These are phyloP conservation scores for Gossypium longicalyx DNA, from an alignment of 345 rosid genomes.

Conservation along the genomic window DNA sequence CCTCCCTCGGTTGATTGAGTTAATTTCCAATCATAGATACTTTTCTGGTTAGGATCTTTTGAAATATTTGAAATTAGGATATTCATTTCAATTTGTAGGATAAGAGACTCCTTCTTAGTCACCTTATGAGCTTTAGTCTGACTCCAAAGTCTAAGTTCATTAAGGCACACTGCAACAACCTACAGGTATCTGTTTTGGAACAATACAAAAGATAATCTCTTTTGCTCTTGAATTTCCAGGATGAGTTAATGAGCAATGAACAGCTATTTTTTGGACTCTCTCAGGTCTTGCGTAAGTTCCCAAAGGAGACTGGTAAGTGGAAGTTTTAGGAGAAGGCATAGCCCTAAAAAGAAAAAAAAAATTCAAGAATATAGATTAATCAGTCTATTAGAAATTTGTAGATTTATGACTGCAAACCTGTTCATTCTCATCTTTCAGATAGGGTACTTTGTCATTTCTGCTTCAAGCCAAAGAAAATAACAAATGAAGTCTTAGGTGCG, in stretches of 20 bases:
- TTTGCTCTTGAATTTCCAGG: slow-evolving; percentile 46
- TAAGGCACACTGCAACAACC: background rate
- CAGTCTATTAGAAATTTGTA: slow-evolving; percentile 15
- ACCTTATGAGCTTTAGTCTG: background rate
- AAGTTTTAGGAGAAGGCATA: slow-evolving; percentile 1
- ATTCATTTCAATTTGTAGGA: background rate
- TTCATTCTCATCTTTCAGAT: slow-evolving; percentile 47
- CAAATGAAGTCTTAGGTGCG: slow-evolving; percentile 52
- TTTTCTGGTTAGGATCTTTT: background rate
- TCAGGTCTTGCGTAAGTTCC: slow-evolving; percentile 91
- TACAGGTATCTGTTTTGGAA: slow-evolving; percentile 14
- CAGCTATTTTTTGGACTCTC: slow-evolving; percentile 94
- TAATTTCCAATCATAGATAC: background rate
- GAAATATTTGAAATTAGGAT: background rate
- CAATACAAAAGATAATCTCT: slow-evolving; percentile 16
- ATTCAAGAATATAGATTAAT: slow-evolving; percentile 4
- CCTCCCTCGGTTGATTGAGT: background rate
- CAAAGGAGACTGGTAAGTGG: slow-evolving; percentile 82
- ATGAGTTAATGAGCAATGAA: slow-evolving; percentile 92
- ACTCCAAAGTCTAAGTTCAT: background rate
- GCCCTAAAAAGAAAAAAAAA: background rate
- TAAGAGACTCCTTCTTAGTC: background rate
- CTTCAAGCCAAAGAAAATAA: slow-evolving; percentile 85
- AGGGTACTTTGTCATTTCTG: slow-evolving; percentile 97
- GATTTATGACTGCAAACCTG: slow-evolving; percentile 16